Evolutionary conservation across 2,329 filamentous ascomycete genomes (phyloP).

Genomic region (Tolypocladium cylindrosporum): DNA sequence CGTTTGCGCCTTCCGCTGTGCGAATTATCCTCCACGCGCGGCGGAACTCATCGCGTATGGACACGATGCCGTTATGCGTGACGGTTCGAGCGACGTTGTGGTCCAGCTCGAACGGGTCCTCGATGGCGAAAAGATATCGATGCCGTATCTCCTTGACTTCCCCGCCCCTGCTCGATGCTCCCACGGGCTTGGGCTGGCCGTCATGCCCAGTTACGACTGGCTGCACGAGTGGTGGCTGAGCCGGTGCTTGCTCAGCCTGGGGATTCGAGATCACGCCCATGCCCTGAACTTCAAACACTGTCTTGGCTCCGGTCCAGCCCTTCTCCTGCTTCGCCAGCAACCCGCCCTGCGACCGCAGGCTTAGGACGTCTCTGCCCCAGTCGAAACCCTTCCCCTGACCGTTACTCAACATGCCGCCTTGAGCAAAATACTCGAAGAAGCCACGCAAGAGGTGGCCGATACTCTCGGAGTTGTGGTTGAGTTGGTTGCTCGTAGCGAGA

Average conservation of each 20-base stretch:
- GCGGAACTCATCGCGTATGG: slow-evolving; percentile 76
- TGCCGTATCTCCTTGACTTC: slow-evolving; percentile 62
- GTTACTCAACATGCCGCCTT: slow-evolving; percentile 43
- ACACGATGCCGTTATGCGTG: slow-evolving; percentile 69
- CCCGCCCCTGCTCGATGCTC: slow-evolving; percentile 17
- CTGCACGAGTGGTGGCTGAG: background rate
- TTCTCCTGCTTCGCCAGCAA: slow-evolving; percentile 66
- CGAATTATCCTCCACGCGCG: slow-evolving; percentile 66
- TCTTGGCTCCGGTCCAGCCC: slow-evolving; percentile 78
- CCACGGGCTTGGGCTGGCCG: background rate
- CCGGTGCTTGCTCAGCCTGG: background rate
- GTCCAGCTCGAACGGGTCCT: slow-evolving; percentile 81
- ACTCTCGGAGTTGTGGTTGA: slow-evolving; percentile 61
- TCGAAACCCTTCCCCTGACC: slow-evolving; percentile 52
- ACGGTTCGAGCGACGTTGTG: slow-evolving; percentile 87
- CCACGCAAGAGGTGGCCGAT: slow-evolving; percentile 64
- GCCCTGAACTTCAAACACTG: slow-evolving; percentile 44
- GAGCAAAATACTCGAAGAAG: slow-evolving; percentile 83
- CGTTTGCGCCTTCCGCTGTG: slow-evolving; percentile 31
- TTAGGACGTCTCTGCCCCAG: slow-evolving; percentile 73
- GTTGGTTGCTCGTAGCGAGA: slow-evolving; percentile 44
- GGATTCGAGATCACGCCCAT: slow-evolving; percentile 8
- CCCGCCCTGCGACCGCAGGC: slow-evolving; percentile 61
- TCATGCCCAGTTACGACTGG: background rate
- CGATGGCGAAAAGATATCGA: slow-evolving; percentile 79